Evolutionary conservation across 23 red algal species (phyloP).

Genomic region (Pyropia yezoensis): DNA sequence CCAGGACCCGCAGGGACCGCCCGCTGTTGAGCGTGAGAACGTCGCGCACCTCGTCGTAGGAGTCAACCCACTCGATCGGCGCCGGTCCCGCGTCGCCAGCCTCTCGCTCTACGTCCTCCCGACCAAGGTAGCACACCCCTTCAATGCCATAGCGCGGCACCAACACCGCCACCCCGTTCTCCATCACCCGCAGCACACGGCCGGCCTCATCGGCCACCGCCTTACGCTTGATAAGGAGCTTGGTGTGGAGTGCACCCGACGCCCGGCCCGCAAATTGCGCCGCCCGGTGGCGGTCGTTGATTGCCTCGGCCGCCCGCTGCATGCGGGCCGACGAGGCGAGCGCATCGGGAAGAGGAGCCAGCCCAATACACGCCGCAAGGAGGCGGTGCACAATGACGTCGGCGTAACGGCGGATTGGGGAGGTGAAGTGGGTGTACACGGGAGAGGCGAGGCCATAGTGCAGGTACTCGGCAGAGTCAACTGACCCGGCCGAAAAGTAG

Average conservation of each 20-base stretch:
- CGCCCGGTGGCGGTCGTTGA: conserved; percentile 90
- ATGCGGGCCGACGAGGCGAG: conserved; percentile 52
- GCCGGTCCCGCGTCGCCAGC: too few relatives aligned
- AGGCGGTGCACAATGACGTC: conserved; percentile 94
- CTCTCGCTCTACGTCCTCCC: too few relatives aligned
- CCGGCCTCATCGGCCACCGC: conserved; percentile 45
- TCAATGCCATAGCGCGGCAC: conserved; percentile 92
- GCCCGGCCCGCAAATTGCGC: conserved; percentile 84
- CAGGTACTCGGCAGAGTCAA: conserved; percentile 62
- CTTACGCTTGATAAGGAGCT: conserved; percentile 56
- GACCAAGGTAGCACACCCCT: conserved; percentile 25
- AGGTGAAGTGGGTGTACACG: conserved; percentile 99
- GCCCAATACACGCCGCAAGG: conserved; percentile 74
- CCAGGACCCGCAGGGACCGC: too few relatives aligned
- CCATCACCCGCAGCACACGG: conserved; percentile 75
- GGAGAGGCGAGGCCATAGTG: conserved; percentile 94
- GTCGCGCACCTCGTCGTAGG: too few relatives aligned
- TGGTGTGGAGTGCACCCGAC: conserved; percentile 68
- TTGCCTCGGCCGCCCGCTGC: conserved; percentile 60
- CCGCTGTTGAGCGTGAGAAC: too few relatives aligned
- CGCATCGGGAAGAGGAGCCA: conserved; percentile 35
- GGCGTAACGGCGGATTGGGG: conserved; percentile 94
- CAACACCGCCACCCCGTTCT: conserved; percentile 83
- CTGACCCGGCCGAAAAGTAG: conserved; percentile 88
- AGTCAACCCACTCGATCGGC: too few relatives aligned